These are phyloP conservation scores for Halocafeteria seosinensis DNA, from an alignment of 108 stramenopile genomes.

Conservation along the genomic window DNA sequence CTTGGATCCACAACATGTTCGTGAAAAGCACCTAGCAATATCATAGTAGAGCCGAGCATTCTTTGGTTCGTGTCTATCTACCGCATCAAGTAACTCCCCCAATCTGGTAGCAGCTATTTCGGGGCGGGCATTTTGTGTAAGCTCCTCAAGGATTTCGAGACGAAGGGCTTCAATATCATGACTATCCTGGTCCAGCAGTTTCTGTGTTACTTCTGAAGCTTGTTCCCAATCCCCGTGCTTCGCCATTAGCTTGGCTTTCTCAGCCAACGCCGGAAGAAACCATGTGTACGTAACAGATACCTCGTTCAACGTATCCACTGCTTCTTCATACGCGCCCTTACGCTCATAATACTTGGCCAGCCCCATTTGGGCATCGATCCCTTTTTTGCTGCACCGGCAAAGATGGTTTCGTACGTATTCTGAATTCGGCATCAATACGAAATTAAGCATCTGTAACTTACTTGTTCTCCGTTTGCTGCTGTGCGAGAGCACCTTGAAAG, in stretches of 20 bases:
- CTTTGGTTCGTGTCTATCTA: conserved; percentile 19
- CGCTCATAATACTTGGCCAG: background rate
- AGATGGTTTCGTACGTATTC: conserved; percentile 2
- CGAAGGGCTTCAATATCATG: conserved; percentile 5
- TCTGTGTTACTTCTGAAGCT: conserved; percentile 18
- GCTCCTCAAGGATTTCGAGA: background rate
- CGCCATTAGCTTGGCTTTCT: conserved; percentile 28
- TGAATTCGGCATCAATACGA: background rate
- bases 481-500: background rate
- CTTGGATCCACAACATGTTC: conserved; percentile 15
- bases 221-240: conserved; percentile 32
- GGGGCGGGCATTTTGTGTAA: conserved; percentile 8
- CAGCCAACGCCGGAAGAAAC: conserved; percentile 32
- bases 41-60: conserved; percentile 20
- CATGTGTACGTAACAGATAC: conserved; percentile 23
- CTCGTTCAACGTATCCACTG: conserved; percentile 19
- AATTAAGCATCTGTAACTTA: background rate
- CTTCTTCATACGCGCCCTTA: background rate
- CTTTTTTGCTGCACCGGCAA: conserved; percentile 21
- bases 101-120: conserved; percentile 2
- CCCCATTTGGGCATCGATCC: conserved; percentile 31
- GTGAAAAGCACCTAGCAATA: conserved; percentile 16
- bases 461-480: background rate
- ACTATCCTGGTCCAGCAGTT: conserved; percentile 8
- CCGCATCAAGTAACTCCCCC: conserved; percentile 11